Evolutionary conservation across 495 filamentous ascomycete genomes (phyloP).

Genomic region (Platismatia glauca): DNA sequence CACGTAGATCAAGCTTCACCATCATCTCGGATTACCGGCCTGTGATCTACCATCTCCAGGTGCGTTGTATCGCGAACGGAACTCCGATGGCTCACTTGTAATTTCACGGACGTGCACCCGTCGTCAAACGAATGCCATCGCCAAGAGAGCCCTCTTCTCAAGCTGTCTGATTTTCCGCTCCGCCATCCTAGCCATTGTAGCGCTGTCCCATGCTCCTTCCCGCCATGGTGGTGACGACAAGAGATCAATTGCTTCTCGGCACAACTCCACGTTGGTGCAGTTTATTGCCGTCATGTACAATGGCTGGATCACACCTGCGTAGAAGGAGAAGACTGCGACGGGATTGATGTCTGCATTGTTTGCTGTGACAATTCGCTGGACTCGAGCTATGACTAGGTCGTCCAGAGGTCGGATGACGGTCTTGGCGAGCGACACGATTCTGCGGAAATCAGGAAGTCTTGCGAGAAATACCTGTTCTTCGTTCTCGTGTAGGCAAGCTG

Average conservation of each 20-base stretch:
- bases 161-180: constrained; percentile 4
- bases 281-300: constrained; percentile 47
- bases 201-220: constrained; percentile 44
- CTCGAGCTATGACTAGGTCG: background rate
- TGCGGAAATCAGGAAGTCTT: no score
- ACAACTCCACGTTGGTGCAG: constrained; percentile 40
- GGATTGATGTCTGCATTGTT: background rate
- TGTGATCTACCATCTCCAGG: no score
- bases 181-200: constrained; percentile 19
- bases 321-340: background rate
- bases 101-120: no score
- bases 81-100: no score
- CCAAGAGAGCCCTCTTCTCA: background rate
- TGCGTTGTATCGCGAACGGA: no score
- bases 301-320: constrained; percentile 31
- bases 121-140: no score
- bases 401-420: constrained; percentile 3
- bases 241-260: constrained; percentile 36
- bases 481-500: no score
- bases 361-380: constrained; percentile 4
- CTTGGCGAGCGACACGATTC: no score
- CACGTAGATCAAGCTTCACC: no score
- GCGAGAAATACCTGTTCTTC: no score
- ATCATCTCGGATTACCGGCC: no score
- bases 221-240: constrained; percentile 35